Percentiles rank a stretch among this genome's conserved stretches.
phyloP scores from a whole-genome alignment of 2,329 filamentous ascomycete species.

The Chaetomium sp. region DNA sequence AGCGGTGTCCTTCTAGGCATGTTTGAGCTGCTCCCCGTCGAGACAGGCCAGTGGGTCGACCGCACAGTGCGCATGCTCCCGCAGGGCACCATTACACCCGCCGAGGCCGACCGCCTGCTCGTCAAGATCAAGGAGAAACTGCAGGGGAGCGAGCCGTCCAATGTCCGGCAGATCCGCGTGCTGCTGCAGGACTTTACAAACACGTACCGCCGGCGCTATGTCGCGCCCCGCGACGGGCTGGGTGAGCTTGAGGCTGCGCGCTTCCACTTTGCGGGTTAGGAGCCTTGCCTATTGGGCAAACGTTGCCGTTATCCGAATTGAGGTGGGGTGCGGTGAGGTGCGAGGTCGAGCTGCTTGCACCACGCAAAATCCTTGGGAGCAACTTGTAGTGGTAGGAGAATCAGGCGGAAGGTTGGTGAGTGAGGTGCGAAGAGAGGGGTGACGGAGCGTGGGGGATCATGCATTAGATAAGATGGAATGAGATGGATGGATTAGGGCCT shows the following conservation, averaged over 20 bases:
- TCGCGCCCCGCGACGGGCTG: slow-evolving; percentile 90
- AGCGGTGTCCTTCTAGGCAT: slow-evolving; percentile 88
- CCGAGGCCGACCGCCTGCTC: slow-evolving; percentile 80
- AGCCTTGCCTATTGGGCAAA: neutral
- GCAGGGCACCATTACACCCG: slow-evolving; percentile 73
- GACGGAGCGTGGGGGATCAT: neutral
- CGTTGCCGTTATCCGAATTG: neutral
- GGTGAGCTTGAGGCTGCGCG: slow-evolving; percentile 83
- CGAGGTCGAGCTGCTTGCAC: neutral
- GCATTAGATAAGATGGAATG: neutral
- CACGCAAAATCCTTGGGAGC: neutral
- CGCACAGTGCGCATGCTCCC: slow-evolving; percentile 83
- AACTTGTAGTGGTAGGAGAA: neutral
- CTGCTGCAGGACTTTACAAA: slow-evolving; percentile 96
- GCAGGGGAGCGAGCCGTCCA: slow-evolving; percentile 60
- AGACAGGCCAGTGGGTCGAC: slow-evolving; percentile 81
- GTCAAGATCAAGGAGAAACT: slow-evolving; percentile 79
- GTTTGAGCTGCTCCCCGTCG: slow-evolving; percentile 80
- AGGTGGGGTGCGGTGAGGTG: neutral
- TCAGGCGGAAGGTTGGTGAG: neutral
- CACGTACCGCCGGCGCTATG: slow-evolving; percentile 87
- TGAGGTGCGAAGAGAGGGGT: neutral
- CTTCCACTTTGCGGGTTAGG: slow-evolving; percentile 74
- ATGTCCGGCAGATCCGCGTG: slow-evolving; percentile 74
- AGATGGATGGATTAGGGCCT: slow-evolving; percentile 8